phyloP scores from a whole-genome alignment of 2,329 filamentous ascomycete genomes.

The Davidsoniella neocaledoniae region DNA sequence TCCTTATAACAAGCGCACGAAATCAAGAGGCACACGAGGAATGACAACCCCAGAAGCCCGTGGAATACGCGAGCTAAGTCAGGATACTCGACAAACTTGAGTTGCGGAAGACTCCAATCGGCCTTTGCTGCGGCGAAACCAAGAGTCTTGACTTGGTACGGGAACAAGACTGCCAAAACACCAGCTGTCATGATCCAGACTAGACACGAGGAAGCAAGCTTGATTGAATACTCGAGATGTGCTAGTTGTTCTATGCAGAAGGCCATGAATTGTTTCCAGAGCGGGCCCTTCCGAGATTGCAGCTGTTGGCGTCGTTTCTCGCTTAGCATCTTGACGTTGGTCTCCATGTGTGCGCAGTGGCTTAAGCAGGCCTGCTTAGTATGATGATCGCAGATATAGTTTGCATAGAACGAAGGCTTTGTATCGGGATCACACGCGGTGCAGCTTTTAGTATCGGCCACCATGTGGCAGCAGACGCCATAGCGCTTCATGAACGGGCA shows the following conservation, averaged over 20 bases:
- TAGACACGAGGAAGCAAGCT: too few species aligned
- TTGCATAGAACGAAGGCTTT: neutral
- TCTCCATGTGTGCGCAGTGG: neutral
- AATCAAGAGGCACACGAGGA: neutral
- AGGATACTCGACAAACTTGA: neutral
- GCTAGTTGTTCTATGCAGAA: too few species aligned
- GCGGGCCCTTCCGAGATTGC: too few species aligned
- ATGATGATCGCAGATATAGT: neutral
- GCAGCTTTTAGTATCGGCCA: neutral
- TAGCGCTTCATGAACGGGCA: neutral
- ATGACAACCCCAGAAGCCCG: neutral
- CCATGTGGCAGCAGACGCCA: constrained; percentile 3
- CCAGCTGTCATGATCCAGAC: too few species aligned
- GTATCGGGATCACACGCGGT: neutral
- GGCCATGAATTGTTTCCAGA: too few species aligned
- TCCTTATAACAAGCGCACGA: neutral
- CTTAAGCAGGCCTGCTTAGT: neutral
- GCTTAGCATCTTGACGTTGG: neutral
- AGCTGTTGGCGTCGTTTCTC: too few species aligned
- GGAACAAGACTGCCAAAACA: neutral
- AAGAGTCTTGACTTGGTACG: neutral
- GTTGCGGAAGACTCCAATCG: too few species aligned
- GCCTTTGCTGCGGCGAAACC: too few species aligned
- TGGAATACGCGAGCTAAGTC: neutral
- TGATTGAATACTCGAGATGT: too few species aligned